Base-by-base conservation (phyloP, 2,329 filamentous ascomycete species). In the Paracamarosporium sp. region DNA sequence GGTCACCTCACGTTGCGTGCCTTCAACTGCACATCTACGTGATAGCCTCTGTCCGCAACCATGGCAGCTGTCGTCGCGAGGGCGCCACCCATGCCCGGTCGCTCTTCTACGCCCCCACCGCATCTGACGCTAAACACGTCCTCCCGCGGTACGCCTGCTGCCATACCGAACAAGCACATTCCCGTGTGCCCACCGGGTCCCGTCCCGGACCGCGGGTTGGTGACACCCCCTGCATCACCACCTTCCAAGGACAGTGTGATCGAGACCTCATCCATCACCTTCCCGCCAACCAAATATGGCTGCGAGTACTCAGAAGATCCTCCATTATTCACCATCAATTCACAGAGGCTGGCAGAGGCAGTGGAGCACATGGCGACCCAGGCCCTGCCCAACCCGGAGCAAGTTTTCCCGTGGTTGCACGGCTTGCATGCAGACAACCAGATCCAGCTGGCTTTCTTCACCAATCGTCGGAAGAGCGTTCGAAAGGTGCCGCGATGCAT, bases 321-420 rank as follows among this genome's bases (percentile, higher is more conserved):
- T 71, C 85, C 74, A 48, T 76, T 97, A 25, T 97, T 91, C 76
- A 86, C 88, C 41, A 88, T 98, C 65, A 85, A 87, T 70, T 87
- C 90, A 28, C 80, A 82, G 38, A 85, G 86, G 27, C 82, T 97
- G 41, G 86, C 87, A 11, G 82, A 87, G 44, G 92, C 94, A 1
- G 73, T 98, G 31, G 88, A 96, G 63, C 86, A 93, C 68, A 81
- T 88, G 57, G 86, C 94, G 3, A 85, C 88, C 2, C 92, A 96
- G 70, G 90, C 93, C 1, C 82, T 98, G 24, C 94, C 95, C 6
- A 88, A 94, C 55, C 88, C 95, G 0, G 86, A 89, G n/a, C 84
- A 88, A 59, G 91, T 98, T 60, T 99, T 98, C 70, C 95, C 95
- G 2, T 99, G 95, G 95, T 83, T 97, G 24, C 95, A 99, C 78